These are phyloP conservation scores for Danielia reshetovae DNA, from an alignment of 805 yeast species.

Conservation along the genomic window DNA sequence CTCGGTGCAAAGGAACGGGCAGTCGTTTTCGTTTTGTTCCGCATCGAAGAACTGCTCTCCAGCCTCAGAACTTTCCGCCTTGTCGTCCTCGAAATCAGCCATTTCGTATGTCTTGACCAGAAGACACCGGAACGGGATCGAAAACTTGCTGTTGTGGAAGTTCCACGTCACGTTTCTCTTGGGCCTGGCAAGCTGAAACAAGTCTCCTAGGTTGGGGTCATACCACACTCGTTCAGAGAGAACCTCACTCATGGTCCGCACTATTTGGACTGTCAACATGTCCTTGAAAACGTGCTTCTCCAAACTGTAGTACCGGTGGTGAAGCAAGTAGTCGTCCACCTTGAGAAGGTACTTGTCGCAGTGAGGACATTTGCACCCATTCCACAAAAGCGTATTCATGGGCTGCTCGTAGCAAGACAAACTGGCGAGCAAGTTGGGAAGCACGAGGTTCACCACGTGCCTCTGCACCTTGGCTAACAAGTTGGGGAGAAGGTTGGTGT, in stretches of 20 bases:
- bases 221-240: conserved; percentile 18
- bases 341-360: conserved; percentile 49
- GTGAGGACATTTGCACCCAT: conserved; percentile 64
- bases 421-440: conserved; percentile 59
- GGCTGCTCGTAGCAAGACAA: conserved; percentile 67
- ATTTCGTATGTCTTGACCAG: conserved; percentile 31
- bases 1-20: conserved; percentile 11
- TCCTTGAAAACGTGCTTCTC: conserved; percentile 50
- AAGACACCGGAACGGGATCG: conserved; percentile 33
- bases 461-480: conserved; percentile 19
- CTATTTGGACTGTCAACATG: conserved; percentile 53
- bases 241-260: conserved; percentile 48
- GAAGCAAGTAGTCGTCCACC: conserved; percentile 58
- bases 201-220: conserved; percentile 15
- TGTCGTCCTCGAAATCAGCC: conserved; percentile 33
- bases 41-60: conserved; percentile 21
- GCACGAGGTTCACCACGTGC: conserved; percentile 40
- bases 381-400: conserved; percentile 70
- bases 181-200: conserved; percentile 10
- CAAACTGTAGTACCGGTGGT: conserved; percentile 56
- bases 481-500: conserved; percentile 45
- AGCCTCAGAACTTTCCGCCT: conserved; percentile 10
- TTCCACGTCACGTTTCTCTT: conserved; percentile 28
- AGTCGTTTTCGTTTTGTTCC: conserved; percentile 13
- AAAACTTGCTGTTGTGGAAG: conserved; percentile 24